Conservation (phyloP, 768 basidiomycete genomes). For the Erythrobasidium yunnanense region DNA sequence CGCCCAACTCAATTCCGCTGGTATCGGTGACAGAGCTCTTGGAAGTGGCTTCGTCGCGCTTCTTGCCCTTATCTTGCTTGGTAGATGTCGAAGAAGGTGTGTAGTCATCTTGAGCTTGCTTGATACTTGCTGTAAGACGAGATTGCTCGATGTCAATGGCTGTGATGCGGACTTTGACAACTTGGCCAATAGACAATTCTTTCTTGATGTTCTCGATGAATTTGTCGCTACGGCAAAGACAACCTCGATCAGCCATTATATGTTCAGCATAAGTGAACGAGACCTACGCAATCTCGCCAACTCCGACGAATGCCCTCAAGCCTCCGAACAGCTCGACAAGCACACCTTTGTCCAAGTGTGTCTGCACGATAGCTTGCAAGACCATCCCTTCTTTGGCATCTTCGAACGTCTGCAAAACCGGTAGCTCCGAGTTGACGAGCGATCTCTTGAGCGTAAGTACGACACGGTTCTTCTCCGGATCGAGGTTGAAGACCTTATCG, state of each 20-base stretch:
- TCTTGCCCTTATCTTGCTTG: conserved; percentile 14
- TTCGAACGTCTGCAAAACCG: conserved; percentile 55
- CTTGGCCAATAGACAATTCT: conserved; percentile 67
- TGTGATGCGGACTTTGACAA: conserved; percentile 70
- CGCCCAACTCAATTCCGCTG: conserved; percentile 59
- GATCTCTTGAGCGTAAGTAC: conserved; percentile 83
- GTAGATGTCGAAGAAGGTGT: neutral
- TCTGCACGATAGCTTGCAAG: conserved; percentile 72
- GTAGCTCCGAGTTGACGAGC: conserved; percentile 66
- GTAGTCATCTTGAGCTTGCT: conserved; percentile 42
- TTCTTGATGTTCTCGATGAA: conserved; percentile 44
- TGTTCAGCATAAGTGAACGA: too few species aligned
- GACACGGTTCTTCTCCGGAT: conserved; percentile 68
- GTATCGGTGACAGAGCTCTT: conserved; percentile 50
- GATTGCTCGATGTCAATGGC: conserved; percentile 51
- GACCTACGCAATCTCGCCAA: conserved; percentile 74
- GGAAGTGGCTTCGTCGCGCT: conserved; percentile 4
- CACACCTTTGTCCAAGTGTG: conserved; percentile 64
- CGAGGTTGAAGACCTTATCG: conserved; percentile 72
- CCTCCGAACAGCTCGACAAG: conserved; percentile 86
- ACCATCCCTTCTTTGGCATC: conserved; percentile 61
- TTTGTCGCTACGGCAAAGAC: too few species aligned
- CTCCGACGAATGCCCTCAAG: conserved; percentile 67
- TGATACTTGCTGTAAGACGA: conserved; percentile 71
- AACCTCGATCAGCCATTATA: too few species aligned